phyloP scores from a whole-genome alignment of 495 filamentous ascomycete genomes.

The Talaromyces ruber region DNA sequence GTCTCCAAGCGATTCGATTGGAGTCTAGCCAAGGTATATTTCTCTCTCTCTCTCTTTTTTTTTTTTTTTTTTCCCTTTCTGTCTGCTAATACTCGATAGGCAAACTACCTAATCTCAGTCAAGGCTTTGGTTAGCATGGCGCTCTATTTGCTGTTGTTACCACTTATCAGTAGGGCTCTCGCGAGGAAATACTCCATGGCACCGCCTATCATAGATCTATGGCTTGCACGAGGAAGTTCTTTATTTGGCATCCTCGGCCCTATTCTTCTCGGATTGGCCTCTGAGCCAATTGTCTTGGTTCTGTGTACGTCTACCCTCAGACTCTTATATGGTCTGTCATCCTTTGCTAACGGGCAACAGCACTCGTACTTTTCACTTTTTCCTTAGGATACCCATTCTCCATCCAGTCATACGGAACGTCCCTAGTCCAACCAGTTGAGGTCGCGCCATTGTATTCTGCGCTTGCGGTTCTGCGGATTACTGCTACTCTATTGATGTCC shows the following conservation, averaged over 20 bases:
- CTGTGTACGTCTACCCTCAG: background rate
- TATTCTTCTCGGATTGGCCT: background rate
- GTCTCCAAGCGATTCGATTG: constrained; percentile 3
- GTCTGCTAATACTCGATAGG: background rate
- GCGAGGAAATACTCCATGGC: background rate
- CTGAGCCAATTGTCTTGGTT: background rate
- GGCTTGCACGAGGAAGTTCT: constrained; percentile 2
- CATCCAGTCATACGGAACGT: constrained; percentile 3
- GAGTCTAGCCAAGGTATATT: constrained; percentile 1
- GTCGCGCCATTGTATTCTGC: background rate
- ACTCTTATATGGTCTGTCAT: background rate
- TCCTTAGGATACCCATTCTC: background rate
- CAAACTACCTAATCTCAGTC: constrained; percentile 1
- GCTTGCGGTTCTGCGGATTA: background rate
- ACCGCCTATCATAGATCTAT: background rate
- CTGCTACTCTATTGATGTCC: background rate
- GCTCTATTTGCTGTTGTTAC: background rate
- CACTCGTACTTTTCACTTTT: background rate
- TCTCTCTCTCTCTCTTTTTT: no score
- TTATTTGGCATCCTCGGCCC: background rate
- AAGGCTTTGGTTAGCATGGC: background rate
- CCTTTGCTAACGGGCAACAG: background rate
- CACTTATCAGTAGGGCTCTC: background rate
- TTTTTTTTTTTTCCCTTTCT: background rate
- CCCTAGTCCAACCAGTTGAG: background rate